Evolutionary conservation across 2,329 filamentous ascomycete genomes (phyloP).

Genomic region (Claviceps arundinis): DNA sequence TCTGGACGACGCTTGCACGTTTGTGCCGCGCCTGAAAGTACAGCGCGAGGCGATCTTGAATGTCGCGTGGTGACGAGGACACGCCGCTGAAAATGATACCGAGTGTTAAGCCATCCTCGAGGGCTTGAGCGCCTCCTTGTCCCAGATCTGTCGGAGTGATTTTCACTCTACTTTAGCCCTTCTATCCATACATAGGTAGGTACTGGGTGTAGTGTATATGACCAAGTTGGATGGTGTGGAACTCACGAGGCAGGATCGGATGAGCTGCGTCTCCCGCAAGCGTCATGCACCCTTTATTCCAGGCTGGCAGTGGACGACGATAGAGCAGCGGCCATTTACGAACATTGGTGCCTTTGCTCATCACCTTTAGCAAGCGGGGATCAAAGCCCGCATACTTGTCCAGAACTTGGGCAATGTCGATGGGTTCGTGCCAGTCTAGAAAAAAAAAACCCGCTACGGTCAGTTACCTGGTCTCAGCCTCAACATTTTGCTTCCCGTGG

Average conservation of each 20-base stretch:
- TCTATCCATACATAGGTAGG: no score
- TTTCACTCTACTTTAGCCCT: no score
- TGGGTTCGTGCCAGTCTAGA: not conserved
- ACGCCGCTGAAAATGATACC: constrained; percentile 16
- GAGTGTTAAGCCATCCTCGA: constrained; percentile 23
- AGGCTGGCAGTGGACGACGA: constrained; percentile 18
- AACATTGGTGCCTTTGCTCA: constrained; percentile 21
- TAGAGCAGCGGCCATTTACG: constrained; percentile 24
- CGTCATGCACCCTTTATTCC: constrained; percentile 18
- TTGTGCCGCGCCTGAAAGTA: constrained; percentile 15
- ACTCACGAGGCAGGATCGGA: constrained; percentile 24
- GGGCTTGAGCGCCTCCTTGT: constrained; percentile 22
- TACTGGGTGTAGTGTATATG: no score
- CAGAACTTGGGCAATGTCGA: not conserved
- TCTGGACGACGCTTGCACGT: constrained; percentile 22
- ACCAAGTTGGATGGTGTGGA: no score
- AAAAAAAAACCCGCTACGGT: not conserved
- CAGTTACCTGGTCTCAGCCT: not conserved
- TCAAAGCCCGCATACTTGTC: not conserved
- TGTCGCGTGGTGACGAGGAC: constrained; percentile 7
- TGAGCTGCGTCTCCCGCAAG: constrained; percentile 26
- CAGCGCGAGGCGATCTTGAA: constrained; percentile 12
- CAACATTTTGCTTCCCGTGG: not conserved
- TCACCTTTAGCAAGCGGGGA: constrained; percentile 13
- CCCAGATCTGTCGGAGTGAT: constrained; percentile 19